Percentiles rank a stretch among this genome's conserved stretches.
phyloP scores from a whole-genome alignment of 768 basidiomycete genomes.

The Mycena latifolia region DNA sequence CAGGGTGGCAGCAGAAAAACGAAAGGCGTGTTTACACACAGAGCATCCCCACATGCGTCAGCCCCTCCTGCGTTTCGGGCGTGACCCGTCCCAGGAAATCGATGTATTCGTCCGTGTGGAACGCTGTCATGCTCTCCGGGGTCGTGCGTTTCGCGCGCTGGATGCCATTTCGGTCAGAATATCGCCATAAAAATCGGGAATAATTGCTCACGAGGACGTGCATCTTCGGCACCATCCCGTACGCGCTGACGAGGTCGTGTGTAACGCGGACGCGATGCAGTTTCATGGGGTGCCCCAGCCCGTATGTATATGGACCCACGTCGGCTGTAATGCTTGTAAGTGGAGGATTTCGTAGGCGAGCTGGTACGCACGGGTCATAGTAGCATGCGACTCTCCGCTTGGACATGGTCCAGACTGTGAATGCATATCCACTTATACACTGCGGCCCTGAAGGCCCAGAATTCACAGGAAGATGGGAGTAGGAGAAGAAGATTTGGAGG shows the following conservation, averaged over 20 bases:
- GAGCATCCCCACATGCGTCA: conserved; percentile 86
- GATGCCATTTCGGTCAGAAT: not conserved
- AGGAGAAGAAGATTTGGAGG: too few species aligned
- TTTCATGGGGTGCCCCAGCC: conserved; percentile 94
- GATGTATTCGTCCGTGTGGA: conserved; percentile 99
- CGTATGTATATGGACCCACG: conserved; percentile 82
- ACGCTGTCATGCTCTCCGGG: conserved; percentile 86
- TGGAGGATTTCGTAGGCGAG: too few species aligned
- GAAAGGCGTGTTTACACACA: conserved; percentile 65
- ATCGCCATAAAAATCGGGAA: not conserved
- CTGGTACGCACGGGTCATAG: conserved; percentile 73
- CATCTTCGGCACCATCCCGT: conserved; percentile 96
- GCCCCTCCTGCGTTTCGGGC: conserved; percentile 90
- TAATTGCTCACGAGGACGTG: conserved; percentile 76
- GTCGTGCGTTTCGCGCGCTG: conserved; percentile 57
- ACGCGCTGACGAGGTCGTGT: conserved; percentile 91
- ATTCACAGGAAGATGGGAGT: too few species aligned
- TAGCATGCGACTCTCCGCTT: conserved; percentile 84
- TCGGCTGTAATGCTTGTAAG: conserved; percentile 60
- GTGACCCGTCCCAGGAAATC: conserved; percentile 91
- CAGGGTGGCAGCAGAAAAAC: not conserved
- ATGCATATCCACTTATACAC: too few species aligned
- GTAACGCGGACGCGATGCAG: conserved; percentile 96
- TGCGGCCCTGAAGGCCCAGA: too few species aligned
- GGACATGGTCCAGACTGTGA: too few species aligned